A percentile compares a stretch with the other conserved stretches of the same genome.
phyloP scores from a whole-genome alignment of 108 stramenopile species.

The Schizochytrium sp. region DNA sequence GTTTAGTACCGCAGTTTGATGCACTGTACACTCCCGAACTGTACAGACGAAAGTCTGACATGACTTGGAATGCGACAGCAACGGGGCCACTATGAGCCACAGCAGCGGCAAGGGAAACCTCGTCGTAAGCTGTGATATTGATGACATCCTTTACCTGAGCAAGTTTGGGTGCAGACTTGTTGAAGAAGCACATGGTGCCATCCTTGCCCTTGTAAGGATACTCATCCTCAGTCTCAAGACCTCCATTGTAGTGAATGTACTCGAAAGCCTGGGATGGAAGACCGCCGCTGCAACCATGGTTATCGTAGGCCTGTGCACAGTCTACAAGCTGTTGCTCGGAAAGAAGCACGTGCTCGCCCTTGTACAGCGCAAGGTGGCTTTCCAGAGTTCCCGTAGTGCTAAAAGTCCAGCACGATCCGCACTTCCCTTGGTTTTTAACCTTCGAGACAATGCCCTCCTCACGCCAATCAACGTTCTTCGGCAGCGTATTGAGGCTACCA shows the following conservation, averaged over 20 bases:
- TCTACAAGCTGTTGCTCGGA: slow-evolving; percentile 78
- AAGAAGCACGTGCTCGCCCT: slow-evolving; percentile 71
- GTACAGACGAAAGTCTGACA: slow-evolving; percentile 78
- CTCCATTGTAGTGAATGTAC: slow-evolving; percentile 78
- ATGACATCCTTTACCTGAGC: neutral
- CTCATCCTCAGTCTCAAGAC: slow-evolving; percentile 72
- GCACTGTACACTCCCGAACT: slow-evolving; percentile 74
- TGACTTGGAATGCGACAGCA: slow-evolving; percentile 83
- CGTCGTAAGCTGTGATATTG: slow-evolving; percentile 58
- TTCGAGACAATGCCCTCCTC: slow-evolving; percentile 64
- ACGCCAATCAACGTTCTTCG: slow-evolving; percentile 59
- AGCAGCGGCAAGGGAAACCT: slow-evolving; percentile 34
- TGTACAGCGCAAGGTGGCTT: slow-evolving; percentile 79
- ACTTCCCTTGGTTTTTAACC: slow-evolving; percentile 82
- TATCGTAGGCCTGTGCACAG: slow-evolving; percentile 66
- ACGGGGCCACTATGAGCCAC: slow-evolving; percentile 75
- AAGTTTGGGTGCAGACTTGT: neutral
- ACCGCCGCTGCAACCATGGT: slow-evolving; percentile 80
- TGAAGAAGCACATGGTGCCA: slow-evolving; percentile 12
- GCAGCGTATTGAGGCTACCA: neutral
- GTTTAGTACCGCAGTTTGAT: slow-evolving; percentile 74
- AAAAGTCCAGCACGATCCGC: slow-evolving; percentile 97
- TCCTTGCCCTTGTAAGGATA: slow-evolving; percentile 74
- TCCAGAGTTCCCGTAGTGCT: slow-evolving; percentile 93
- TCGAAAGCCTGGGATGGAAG: slow-evolving; percentile 78